Evolutionary conservation across 2,329 filamentous ascomycete genomes (phyloP), one percentile per base, ranked within the genome.

Genomic region (Neopestalotiopsis sp.): DNA sequence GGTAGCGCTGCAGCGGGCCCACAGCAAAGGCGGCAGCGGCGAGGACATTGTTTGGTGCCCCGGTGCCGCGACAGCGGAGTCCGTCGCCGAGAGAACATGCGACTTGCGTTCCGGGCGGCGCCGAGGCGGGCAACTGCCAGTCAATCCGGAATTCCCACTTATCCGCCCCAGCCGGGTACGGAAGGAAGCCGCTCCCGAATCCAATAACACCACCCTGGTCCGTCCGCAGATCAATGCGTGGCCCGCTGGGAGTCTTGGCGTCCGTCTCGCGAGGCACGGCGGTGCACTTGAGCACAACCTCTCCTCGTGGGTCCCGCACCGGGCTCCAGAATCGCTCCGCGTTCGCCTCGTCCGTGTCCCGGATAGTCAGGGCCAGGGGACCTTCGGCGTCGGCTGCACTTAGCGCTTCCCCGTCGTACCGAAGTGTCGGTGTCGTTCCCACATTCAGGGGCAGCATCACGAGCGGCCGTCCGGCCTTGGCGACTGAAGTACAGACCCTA

Each of bases 371-470:
- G 17, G 61, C 28, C 34, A 63, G 17, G 34, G 14, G 34, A 40
- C 61, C 61, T 6, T 28, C 13, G n/a, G 34, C 30, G 40, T 63
- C 61, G 17, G 61, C 7, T 13, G 61, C 61, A 5, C 13, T 63
- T n/a, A 63, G 30, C 5, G 61, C 30, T n/a, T 63, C 61, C 17
- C 61, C 61, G 24, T 63, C 61, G 17, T 63, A 63, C 30, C 61
- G 61, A 5, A 63, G 61, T 13, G 61, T 63, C 30, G 61, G 61
- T 10, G 61, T 63, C 14, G 61, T 14, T n/a, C 61, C 61, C 34
- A 17, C n/a, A 40, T 63, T 63, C 14, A 63, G 61, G 61, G 24
- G 24, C 17, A 63, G 30, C 34, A 17, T 42, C 13, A 63, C 28
- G 17, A 63, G 24, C 12, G 61, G 61, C 17, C n/a, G 12, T 14